Base-by-base conservation (phyloP, 78 protist genomes). In the slime mould (Dictyostelium discoideum) region DNA sequence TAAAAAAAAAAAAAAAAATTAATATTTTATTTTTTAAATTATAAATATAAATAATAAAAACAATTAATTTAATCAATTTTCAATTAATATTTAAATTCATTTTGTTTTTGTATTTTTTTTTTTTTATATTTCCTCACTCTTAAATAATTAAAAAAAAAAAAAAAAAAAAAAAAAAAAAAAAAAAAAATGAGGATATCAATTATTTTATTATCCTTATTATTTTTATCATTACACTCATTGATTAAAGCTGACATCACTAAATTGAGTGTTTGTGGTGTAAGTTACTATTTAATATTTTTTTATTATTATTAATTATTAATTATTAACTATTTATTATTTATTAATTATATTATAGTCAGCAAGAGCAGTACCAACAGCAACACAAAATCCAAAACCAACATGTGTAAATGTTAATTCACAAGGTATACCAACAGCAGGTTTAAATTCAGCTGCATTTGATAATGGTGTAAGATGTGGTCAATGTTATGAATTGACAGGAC, bases 401-500 rank as follows among this genome's bases (percentile, higher is more conserved):
- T 69, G 77, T 69, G 32, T 29, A 69, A 69, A 24, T 69, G 39
- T 9, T 3, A 26, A 26, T 69, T 26, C 16, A 26, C 39, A 26
- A 6, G 81, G 81, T 32, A 37, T 74, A 40, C 76, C 93, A 40
- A 54, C 44, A 46, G 86, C 65, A 16, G 16, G 85, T 22, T 29
- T 87, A 50, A 60, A 77, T 78, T 20, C 24, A 26, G 85, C 77
- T 24, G 83, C 50, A 32, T 87, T 37, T 60, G n/a, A 65, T n/a
- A 40, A 20, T n/a, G 93, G 93, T 10, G 72, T n/a, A 20, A 88
- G 86, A 80, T 88, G 93, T 80, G 93, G 93, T 20, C 80, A 78
- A 37, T 88, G 93, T 29, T 88, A 42, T 39, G n/a, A 85, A 39
- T 39, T 88, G 44, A 80, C 50, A n/a, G 93, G 93, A 14, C 93